Percentiles rank a stretch among this genome's conserved stretches.
phyloP scores from a whole-genome alignment of 108 stramenopile genomes.

The Nannochloropsis salina region DNA sequence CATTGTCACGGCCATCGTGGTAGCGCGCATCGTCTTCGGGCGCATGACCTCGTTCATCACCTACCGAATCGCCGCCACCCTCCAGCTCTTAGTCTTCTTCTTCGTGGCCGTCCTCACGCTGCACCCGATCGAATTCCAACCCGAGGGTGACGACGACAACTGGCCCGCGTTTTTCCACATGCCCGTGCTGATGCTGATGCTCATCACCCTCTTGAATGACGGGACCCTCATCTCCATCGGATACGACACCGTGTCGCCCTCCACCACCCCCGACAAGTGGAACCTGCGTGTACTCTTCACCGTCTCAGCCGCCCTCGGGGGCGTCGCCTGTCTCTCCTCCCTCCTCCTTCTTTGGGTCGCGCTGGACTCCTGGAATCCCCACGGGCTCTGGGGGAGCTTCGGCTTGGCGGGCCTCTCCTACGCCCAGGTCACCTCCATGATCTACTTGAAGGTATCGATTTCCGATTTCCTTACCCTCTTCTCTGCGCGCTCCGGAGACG shows the following conservation, averaged over 20 bases:
- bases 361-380: slow-evolving; percentile 23
- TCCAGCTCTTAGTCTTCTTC: slow-evolving; percentile 65
- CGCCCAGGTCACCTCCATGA: slow-evolving; percentile 28
- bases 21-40: slow-evolving; percentile 68
- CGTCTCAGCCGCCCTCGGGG: slow-evolving; percentile 33
- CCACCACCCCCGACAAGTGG: slow-evolving; percentile 34
- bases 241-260: slow-evolving; percentile 58
- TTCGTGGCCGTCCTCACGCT: slow-evolving; percentile 28
- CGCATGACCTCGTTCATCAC: slow-evolving; percentile 36
- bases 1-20: slow-evolving; percentile 68
- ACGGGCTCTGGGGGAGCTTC: not conserved
- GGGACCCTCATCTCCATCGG: slow-evolving; percentile 72
- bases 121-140: slow-evolving; percentile 33
- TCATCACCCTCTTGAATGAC: slow-evolving; percentile 77
- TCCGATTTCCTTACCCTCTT: slow-evolving; percentile 44
- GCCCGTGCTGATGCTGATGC: slow-evolving; percentile 69
- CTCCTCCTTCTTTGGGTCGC: slow-evolving; percentile 28
- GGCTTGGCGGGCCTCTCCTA: slow-evolving; percentile 29
- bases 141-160: not conserved
- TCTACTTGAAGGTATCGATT: slow-evolving; percentile 43
- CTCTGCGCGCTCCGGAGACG: slow-evolving; percentile 30
- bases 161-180: slow-evolving; percentile 47
- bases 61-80: slow-evolving; percentile 60
- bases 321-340: slow-evolving; percentile 42
- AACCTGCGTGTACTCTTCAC: slow-evolving; percentile 33